Percentiles rank a stretch among this genome's conserved stretches.
phyloP scores from a whole-genome alignment of 768 basidiomycete genomes.

The Boletellus sp. region DNA sequence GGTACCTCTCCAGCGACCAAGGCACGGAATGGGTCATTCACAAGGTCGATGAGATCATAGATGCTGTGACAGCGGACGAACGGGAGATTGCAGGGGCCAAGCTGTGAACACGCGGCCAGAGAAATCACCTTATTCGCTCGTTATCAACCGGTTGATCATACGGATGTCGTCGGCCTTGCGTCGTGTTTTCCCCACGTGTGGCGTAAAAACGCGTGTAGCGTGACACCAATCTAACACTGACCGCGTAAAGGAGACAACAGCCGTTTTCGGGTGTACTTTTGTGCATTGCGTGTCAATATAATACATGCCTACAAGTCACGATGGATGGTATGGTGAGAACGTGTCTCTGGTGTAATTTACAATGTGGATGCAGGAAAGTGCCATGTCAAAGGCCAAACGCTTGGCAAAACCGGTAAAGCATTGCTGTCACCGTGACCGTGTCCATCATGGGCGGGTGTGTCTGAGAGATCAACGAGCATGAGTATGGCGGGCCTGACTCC shows the following conservation, averaged over 20 bases:
- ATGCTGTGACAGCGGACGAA: slow-evolving; percentile 57
- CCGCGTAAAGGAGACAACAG: slow-evolving; percentile 18
- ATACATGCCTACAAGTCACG: slow-evolving; percentile 30
- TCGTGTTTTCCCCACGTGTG: slow-evolving; percentile 34
- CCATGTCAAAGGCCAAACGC: slow-evolving; percentile 42
- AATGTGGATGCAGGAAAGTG: slow-evolving; percentile 26
- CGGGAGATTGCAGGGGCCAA: slow-evolving; percentile 48
- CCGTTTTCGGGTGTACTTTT: slow-evolving; percentile 19
- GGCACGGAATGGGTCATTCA: slow-evolving; percentile 87
- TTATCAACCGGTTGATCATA: slow-evolving; percentile 31
- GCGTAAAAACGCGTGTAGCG: slow-evolving; percentile 27
- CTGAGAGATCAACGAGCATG: slow-evolving; percentile 37
- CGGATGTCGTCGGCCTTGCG: slow-evolving; percentile 21
- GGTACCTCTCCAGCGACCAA: slow-evolving; percentile 80
- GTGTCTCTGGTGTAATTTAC: slow-evolving; percentile 31
- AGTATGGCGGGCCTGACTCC: slow-evolving; percentile 19
- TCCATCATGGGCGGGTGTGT: slow-evolving; percentile 91
- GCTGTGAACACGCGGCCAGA: slow-evolving; percentile 43
- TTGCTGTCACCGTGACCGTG: slow-evolving; percentile 77
- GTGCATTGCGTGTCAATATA: slow-evolving; percentile 30
- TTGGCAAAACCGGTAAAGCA: slow-evolving; percentile 79
- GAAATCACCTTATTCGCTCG: slow-evolving; percentile 25
- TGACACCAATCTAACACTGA: slow-evolving; percentile 15
- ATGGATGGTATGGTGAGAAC: slow-evolving; percentile 27
- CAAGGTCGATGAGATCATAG: slow-evolving; percentile 76